Base-by-base conservation (phyloP, 768 basidiomycete species). In the Chalciporus piperatus region DNA sequence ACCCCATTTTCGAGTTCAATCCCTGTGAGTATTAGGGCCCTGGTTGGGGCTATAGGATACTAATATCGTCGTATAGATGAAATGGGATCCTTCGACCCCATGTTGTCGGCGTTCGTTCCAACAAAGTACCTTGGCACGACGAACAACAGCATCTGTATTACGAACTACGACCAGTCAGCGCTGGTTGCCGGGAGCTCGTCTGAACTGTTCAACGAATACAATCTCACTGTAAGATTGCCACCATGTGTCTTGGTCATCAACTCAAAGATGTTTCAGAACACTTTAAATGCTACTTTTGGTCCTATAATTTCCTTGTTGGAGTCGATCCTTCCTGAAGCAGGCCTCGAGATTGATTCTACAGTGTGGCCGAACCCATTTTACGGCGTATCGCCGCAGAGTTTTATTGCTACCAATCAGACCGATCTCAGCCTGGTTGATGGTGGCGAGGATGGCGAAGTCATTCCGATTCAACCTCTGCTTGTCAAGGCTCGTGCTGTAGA, bases 391-490 rank as follows among this genome's bases (percentile, higher is more conserved):
- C 61, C 66, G 0, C 53, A 54, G 0, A 70, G 66, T 0, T 76
- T 77, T 47, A 52, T 69, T n/a, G 61, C 67, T 19, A 54, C 70
- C 6, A 55, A 58, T 22, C 64, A 74, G 54, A 60, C 49, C 10
- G 54, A 71, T 22, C 62, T 77, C 0, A 53, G 52, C 33, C 43
- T 77, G 6, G 67, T 70, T 30, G 74, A 77, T 45, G 76, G 76
- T 22, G 76, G 76, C 8, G 69, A 71, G 50, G 67, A 74, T 40
- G 75, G 75, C 13, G 70, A 76, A 55, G 58, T 75, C 45, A 64
- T 80, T 33, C 78, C 80, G 4, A 27, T 80, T 16, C 75, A 76
- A 44, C 81, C 81, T 2, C 69, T 82, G 35, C 70, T 81, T 12
- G 72, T 79, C 43, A 65, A 72, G 35, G 69, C 70, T 20, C 74